Base-by-base conservation (phyloP, 2,329 filamentous ascomycete genomes). In the Colletotrichum shisoi region DNA sequence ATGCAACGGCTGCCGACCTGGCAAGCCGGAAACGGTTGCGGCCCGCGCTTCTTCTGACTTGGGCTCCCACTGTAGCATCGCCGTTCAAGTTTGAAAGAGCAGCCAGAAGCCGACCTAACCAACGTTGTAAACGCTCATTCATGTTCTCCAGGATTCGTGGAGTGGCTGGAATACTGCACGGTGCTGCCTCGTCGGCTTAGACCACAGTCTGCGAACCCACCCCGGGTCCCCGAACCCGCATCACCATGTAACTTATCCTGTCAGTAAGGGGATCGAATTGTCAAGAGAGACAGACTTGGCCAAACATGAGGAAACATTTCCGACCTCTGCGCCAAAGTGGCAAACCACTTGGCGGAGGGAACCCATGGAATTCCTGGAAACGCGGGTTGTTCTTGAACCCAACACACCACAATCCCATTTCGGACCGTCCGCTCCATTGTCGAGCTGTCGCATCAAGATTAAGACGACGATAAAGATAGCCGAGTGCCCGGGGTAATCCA, bases 381-480 rank as follows among this genome's bases (percentile, higher is more conserved):
- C 61, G 60, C 49, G 34, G 3, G 62, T 34, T 17, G 34, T 27
- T 56, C 7, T 12, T 51, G 44, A 59, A 34, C 9, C 21, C 45
- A 59, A 34, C 9, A 17, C 45, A 58, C 31, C 44, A 24, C 12
- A 19, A 11, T 27, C 31, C n/a, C n/a, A 40, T 44, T 31, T 15
- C 9, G 9, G 31, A 21, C 42, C 15, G 13, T 52, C 13, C 46
- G 48, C 19, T 44, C 58, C 56, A 60, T 64, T 68, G 51, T 68
- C 61, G 49, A 19, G 31, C 37, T 56, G 61, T 68, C 45, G 45
- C 62, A 46, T 40, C 44, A 48, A 68, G 51, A 68, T 65, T 68
- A 44, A 49, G 19, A 63, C 60, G 49, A 21, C 44, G 62, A 68
- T 57, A 65, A 68, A 65, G 62, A 68, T 68, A 68, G 62, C 61